A percentile compares a stretch with the other conserved stretches of the same genome.
phyloP scores from a whole-genome alignment of 192 early-diverging fungal genomes.

The Coemansia sp. region DNA sequence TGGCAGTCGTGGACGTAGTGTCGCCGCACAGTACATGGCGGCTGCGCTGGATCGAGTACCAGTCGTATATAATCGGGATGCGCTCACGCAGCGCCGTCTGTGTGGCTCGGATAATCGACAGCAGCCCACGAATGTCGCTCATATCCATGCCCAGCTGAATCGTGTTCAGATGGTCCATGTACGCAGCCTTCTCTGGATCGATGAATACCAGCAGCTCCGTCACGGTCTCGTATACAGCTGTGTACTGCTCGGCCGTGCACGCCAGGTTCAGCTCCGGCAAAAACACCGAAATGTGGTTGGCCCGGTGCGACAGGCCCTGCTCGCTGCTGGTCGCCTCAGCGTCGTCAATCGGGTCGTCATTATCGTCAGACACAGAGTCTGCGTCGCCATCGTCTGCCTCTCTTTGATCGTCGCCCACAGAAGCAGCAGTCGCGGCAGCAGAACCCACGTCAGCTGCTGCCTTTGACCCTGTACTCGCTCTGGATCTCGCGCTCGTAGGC shows the following conservation, averaged over 20 bases:
- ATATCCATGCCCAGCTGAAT: constrained; percentile 80
- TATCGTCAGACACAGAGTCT: not conserved
- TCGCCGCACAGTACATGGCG: constrained; percentile 18
- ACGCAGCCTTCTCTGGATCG: constrained; percentile 74
- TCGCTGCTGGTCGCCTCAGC: constrained; percentile 17
- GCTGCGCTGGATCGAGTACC: constrained; percentile 48
- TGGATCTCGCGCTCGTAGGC: not conserved
- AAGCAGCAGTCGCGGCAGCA: not conserved
- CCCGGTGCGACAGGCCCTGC: constrained; percentile 56
- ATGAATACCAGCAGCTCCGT: constrained; percentile 79
- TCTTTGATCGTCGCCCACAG: not conserved
- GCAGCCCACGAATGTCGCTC: constrained; percentile 60
- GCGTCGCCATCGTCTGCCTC: not conserved
- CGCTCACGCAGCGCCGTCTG: constrained; percentile 49
- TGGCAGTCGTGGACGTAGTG: not conserved
- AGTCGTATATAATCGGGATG: constrained; percentile 45
- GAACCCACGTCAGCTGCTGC: not conserved
- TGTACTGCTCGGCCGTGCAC: constrained; percentile 75
- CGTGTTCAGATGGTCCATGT: constrained; percentile 67
- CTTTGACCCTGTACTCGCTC: not conserved
- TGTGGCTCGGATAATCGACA: constrained; percentile 39
- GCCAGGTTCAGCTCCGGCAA: constrained; percentile 74
- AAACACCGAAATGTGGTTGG: constrained; percentile 65
- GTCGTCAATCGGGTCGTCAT: constrained; percentile 20
- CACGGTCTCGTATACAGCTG: constrained; percentile 68